Percentiles rank a stretch among this genome's conserved stretches.
Evolutionary conservation across 73 alveolate genomes (phyloP).

Genomic region (Stentor roeselii): DNA sequence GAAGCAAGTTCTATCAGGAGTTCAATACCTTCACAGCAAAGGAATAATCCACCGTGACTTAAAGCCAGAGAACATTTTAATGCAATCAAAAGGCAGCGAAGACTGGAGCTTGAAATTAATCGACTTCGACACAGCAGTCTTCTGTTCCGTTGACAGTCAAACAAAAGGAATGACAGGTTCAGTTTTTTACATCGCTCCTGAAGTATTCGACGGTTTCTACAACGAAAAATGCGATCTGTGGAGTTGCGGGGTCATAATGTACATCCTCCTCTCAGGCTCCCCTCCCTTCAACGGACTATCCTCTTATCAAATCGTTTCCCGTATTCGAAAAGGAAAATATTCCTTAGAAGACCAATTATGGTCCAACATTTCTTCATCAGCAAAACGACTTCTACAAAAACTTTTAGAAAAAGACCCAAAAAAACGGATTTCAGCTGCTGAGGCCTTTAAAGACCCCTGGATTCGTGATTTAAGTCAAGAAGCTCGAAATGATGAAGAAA

Average conservation of each 20-base stretch:
- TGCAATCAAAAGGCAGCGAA: constrained; percentile 22
- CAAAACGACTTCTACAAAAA: constrained; percentile 37
- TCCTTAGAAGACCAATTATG: constrained; percentile 38
- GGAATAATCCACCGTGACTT: constrained; percentile 54
- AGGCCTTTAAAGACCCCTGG: constrained; percentile 47
- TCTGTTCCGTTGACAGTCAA: constrained; percentile 31
- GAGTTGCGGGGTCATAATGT: constrained; percentile 77
- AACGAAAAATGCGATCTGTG: constrained; percentile 76
- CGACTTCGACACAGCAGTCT: constrained; percentile 49
- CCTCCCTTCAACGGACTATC: constrained; percentile 57
- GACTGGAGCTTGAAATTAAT: constrained; percentile 43
- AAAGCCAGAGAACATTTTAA: constrained; percentile 57
- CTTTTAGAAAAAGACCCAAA: constrained; percentile 48
- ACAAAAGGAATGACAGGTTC: constrained; percentile 52
- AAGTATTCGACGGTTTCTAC: constrained; percentile 60
- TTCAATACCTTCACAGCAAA: constrained; percentile 45
- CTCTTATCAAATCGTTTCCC: constrained; percentile 33
- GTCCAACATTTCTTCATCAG: constrained; percentile 40
- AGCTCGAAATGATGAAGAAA: background rate
- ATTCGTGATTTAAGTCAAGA: constrained; percentile 36
- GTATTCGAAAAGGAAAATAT: constrained; percentile 38
- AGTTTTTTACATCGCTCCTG: constrained; percentile 81
- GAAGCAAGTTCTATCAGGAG: constrained; percentile 53
- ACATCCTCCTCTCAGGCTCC: constrained; percentile 65
- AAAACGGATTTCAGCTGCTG: constrained; percentile 47